Percentiles rank a stretch among this genome's conserved stretches.
Evolutionary conservation across 73 alveolate genomes (phyloP).

Genomic region (Paramecium caudatum): DNA sequence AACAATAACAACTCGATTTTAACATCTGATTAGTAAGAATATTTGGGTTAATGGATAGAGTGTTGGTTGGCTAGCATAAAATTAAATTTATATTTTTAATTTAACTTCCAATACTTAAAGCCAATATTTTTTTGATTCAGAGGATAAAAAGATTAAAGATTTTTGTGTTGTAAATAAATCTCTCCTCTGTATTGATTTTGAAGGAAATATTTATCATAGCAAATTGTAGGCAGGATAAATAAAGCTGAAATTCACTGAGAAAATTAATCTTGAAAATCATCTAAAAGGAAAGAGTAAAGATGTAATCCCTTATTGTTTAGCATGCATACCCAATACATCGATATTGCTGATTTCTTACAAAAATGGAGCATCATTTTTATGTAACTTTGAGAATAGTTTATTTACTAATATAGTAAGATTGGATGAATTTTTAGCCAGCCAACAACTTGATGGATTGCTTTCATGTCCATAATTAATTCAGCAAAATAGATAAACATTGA

Average conservation of each 20-base stretch:
- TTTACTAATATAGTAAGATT: background rate
- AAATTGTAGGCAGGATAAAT: conserved; percentile 5
- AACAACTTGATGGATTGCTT: background rate
- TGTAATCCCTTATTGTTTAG: background rate
- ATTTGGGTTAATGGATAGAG: background rate
- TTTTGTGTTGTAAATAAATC: conserved; percentile 10
- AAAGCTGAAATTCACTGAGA: background rate
- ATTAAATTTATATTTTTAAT: background rate
- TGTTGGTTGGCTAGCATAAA: background rate
- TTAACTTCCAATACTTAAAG: background rate
- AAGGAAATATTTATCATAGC: conserved; percentile 19
- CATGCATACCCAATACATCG: background rate
- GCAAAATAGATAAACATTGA: background rate
- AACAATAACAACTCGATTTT: background rate
- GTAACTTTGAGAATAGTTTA: background rate
- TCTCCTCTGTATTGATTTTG: background rate
- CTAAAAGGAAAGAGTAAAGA: conserved; percentile 52
- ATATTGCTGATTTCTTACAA: conserved; percentile 41
- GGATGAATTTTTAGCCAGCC: background rate
- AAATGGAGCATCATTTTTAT: conserved; percentile 52
- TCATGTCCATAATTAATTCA: conserved; percentile 44
- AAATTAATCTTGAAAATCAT: conserved; percentile 1
- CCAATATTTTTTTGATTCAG: background rate
- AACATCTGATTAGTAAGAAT: background rate
- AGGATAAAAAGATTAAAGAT: conserved; percentile 32